phyloP scores from a whole-genome alignment of 257 asterid genomes.

The Solanum corneliomulleri region DNA sequence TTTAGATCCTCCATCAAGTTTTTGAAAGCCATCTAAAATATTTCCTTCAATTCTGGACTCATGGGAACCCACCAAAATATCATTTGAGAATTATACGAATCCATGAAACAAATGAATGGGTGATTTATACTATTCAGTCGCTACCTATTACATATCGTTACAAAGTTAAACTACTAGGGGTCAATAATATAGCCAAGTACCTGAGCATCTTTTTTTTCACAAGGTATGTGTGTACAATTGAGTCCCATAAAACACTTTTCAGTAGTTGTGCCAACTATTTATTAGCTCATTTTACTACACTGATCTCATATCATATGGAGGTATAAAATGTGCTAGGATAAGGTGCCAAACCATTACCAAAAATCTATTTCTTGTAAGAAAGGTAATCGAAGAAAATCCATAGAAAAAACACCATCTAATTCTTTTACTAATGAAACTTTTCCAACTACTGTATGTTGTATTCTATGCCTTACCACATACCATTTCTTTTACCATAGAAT shows the following conservation, averaged over 20 bases:
- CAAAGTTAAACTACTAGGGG: too few relatives aligned
- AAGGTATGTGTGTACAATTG: neutral
- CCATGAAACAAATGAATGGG: too few relatives aligned
- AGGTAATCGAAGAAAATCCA: neutral
- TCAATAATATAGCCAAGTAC: too few relatives aligned
- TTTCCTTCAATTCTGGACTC: too few relatives aligned
- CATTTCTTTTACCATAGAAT: too few relatives aligned
- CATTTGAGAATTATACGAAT: too few relatives aligned
- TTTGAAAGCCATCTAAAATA: too few relatives aligned
- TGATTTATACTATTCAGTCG: too few relatives aligned
- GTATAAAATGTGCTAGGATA: neutral
- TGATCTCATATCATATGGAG: neutral
- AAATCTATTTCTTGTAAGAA: neutral
- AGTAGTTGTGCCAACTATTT: neutral
- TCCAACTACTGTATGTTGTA: neutral
- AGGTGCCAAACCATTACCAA: neutral
- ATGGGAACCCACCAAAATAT: too few relatives aligned
- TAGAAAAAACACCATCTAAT: neutral
- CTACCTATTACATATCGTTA: too few relatives aligned
- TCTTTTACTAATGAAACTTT: neutral
- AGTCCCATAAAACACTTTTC: too few relatives aligned
- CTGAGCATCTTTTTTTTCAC: neutral
- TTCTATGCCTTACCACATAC: neutral
- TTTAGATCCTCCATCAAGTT: too few relatives aligned
- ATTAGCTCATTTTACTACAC: neutral